Conservation (phyloP, 345 rosid species). For the Hevea brasiliensis region DNA sequence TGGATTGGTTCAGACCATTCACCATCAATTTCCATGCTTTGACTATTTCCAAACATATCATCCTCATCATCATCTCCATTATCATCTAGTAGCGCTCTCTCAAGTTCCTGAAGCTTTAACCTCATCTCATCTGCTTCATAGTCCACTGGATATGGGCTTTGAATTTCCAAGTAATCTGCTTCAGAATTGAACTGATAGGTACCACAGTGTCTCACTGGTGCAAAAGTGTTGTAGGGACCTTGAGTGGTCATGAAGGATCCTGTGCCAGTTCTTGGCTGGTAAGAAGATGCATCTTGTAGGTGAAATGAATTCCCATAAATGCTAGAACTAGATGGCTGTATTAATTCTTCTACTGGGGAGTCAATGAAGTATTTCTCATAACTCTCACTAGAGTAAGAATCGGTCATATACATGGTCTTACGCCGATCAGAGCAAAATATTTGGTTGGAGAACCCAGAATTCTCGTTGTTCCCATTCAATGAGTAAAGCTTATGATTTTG, state of each 20-base stretch:
- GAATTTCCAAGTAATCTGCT: constrained; percentile 45
- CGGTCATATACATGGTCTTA: constrained; percentile 49
- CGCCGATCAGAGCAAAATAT: constrained; percentile 51
- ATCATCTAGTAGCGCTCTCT: constrained; percentile 76
- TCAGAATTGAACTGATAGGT: constrained; percentile 40
- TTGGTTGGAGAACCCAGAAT: constrained; percentile 45
- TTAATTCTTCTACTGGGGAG: constrained; percentile 63
- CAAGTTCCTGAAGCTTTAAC: constrained; percentile 81
- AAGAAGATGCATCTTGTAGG: constrained; percentile 42
- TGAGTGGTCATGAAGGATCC: constrained; percentile 46
- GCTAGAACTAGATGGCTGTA: constrained; percentile 52
- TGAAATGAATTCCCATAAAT: constrained; percentile 54
- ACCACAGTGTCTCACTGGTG: constrained; percentile 24
- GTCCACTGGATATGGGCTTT: constrained; percentile 49
- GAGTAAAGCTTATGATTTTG: constrained; percentile 58
- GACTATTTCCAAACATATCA: constrained; percentile 41
- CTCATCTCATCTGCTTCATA: constrained; percentile 60
- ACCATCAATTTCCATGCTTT: constrained; percentile 74
- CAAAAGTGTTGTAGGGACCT: constrained; percentile 37
- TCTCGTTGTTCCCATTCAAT: constrained; percentile 43
- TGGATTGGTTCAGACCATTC: constrained; percentile 68
- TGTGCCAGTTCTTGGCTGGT: constrained; percentile 45
- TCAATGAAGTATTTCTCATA: constrained; percentile 80
- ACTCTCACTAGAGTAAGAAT: constrained; percentile 64
- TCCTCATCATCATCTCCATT: constrained; percentile 47